Evolutionary conservation across 1,284 basidiomycete genomes (phyloP), one percentile per base, ranked within the genome.

Genomic region (Malassezia brasiliensis): DNA sequence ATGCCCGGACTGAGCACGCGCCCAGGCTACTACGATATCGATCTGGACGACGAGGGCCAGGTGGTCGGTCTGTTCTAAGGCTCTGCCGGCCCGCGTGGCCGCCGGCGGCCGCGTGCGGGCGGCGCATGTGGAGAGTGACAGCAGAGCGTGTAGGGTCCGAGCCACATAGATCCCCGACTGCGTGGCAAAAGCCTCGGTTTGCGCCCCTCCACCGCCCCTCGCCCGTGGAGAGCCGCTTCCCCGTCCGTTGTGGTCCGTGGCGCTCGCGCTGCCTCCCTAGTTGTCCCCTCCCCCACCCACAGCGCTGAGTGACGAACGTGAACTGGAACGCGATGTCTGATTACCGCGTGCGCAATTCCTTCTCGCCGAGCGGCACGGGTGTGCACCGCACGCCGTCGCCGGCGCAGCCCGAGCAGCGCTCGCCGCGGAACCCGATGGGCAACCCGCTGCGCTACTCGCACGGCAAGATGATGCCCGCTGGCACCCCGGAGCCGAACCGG

Each of bases 1-100:
- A 94, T 98, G 90, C 93, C 94, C 39, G 93, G 93, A 63, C 81
- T 96, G 39, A 88, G 85, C 30, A 96, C 91, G 56, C 84, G 91
- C 60, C 90, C 90, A 66, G 88, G 88, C 14, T 74, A 65, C 59
- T 72, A 66, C 55, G 65, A 74, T 41, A 72, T 71, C 54, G 70
- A 72, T 45, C 35, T 72, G 22, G 63, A 63, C 5, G 76, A 73
- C 52, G 66, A 75, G 35, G 76, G 75, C n/a, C 63, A 73, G 42
- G 75, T 77, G 47, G 62, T 72, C 40, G 76, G 76, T 20, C 59
- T 77, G 14, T 76, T 72, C 12, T 76, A 62, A 11, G 10, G 9
- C 38, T 9, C 25, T 3, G 25, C 25, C 25, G 25, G 25, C 25
- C 25, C n/a, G 12, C 34, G 34, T 35, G 34, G 34, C 34, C 34